These are phyloP conservation scores for Tanacetum coccineum DNA, from an alignment of 129 eudicot genomes.

Conservation along the genomic window DNA sequence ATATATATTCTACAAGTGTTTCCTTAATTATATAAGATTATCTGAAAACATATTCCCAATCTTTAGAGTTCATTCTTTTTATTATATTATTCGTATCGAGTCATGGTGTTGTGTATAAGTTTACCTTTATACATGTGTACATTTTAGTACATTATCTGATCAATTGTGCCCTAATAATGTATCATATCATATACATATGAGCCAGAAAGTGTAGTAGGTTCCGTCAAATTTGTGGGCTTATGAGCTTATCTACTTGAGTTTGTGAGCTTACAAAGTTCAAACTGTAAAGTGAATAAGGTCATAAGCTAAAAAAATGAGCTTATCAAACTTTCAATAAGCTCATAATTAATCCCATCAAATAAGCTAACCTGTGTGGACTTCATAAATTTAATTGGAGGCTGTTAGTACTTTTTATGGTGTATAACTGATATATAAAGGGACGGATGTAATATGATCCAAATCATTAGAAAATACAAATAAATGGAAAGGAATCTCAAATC, in stretches of 20 bases:
- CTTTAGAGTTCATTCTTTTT: background rate
- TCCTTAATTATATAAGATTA: conserved; percentile 19
- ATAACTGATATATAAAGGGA: background rate
- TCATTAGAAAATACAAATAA: background rate
- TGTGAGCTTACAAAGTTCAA: too few species aligned
- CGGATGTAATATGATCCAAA: conserved; percentile 9
- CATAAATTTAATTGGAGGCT: background rate
- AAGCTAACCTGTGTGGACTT: too few species aligned
- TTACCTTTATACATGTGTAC: too few species aligned
- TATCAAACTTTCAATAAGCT: too few species aligned
- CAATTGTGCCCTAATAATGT: background rate
- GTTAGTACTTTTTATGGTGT: background rate
- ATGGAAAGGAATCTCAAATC: conserved; percentile 14
- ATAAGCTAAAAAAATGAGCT: too few species aligned
- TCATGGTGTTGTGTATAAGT: background rate
- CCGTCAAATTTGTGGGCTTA: too few species aligned
- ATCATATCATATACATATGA: background rate
- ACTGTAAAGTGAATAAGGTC: too few species aligned
- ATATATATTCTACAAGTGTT: background rate
- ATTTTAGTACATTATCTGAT: too few species aligned
- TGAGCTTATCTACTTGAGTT: too few species aligned
- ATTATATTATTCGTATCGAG: background rate
- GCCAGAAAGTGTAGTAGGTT: background rate
- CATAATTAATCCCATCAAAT: too few species aligned
- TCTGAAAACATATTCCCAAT: background rate